Evolutionary conservation across 2,329 filamentous ascomycete species (phyloP).

Genomic region (Sarocladium strictum): DNA sequence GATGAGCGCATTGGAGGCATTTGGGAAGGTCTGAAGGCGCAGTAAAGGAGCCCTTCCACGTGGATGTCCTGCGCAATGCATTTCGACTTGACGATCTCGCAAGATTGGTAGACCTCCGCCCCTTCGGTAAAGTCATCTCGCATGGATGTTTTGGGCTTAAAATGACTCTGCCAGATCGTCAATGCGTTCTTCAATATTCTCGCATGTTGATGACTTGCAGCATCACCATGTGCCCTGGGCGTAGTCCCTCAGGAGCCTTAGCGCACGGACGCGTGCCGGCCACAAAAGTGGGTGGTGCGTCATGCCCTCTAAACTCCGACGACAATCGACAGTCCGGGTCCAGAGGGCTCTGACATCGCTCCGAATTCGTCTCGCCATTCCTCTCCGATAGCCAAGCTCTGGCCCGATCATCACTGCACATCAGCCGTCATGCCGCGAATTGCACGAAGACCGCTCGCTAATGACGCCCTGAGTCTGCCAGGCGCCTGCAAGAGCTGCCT

Average conservation of each 20-base stretch:
- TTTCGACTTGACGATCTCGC: conserved; percentile 35
- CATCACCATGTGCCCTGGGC: too few relatives aligned
- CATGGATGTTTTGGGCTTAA: too few relatives aligned
- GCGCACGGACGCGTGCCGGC: conserved; percentile 18
- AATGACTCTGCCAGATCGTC: too few relatives aligned
- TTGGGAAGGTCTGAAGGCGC: conserved; percentile 27
- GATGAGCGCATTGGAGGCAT: conserved; percentile 27
- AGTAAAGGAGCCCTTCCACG: conserved; percentile 27
- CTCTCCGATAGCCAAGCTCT: neutral
- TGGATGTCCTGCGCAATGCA: conserved; percentile 33
- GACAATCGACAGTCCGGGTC: neutral
- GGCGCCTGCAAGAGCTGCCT: conserved; percentile 25
- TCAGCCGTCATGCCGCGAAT: conserved; percentile 18
- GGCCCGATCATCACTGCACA: conserved; percentile 2
- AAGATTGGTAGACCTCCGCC: conserved; percentile 32
- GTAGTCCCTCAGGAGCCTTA: too few relatives aligned
- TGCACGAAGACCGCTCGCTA: conserved; percentile 16
- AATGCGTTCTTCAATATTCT: too few relatives aligned
- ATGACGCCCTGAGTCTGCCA: conserved; percentile 12
- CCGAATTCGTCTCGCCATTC: neutral
- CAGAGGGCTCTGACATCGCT: neutral
- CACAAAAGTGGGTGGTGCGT: conserved; percentile 15
- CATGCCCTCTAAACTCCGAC: neutral
- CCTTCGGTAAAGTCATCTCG: conserved; percentile 24
- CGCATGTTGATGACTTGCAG: too few relatives aligned